Conservation (phyloP, 352 stramenopile species). For the Phytophthora pini region DNA sequence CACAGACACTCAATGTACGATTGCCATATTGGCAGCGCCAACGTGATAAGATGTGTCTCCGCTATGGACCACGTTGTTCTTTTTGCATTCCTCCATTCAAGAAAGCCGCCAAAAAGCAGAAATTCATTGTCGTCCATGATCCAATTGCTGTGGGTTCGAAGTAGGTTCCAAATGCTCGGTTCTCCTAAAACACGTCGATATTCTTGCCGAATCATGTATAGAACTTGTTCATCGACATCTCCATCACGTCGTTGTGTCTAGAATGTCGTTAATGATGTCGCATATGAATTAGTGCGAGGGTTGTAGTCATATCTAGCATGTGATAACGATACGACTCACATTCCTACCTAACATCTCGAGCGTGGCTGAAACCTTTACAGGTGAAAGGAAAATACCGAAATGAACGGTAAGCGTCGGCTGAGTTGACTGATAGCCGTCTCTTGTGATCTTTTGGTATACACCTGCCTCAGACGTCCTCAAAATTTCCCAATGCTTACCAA, state of each 20-base stretch:
- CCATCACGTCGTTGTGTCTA: neutral
- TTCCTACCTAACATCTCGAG: constrained; percentile 11
- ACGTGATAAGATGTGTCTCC: constrained; percentile 3
- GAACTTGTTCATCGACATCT: constrained; percentile 13
- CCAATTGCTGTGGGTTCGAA: constrained; percentile 33
- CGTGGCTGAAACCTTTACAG: constrained; percentile 23
- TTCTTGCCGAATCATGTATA: constrained; percentile 21
- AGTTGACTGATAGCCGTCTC: constrained; percentile 16
- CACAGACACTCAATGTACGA: constrained; percentile 23
- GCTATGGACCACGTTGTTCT: neutral
- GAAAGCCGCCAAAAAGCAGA: constrained; percentile 19
- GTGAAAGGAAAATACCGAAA: constrained; percentile 22
- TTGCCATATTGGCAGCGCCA: constrained; percentile 22
- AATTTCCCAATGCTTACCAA: neutral
- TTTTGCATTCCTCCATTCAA: neutral
- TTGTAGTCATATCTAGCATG: too few species aligned
- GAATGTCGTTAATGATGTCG: neutral
- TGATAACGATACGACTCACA: constrained; percentile 2
- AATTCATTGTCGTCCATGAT: constrained; percentile 18
- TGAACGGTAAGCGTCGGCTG: constrained; percentile 32
- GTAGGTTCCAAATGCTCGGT: constrained; percentile 8
- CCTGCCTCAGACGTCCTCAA: constrained; percentile 3
- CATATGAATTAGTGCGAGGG: too few species aligned
- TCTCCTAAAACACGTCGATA: constrained; percentile 20
- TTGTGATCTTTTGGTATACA: constrained; percentile 26